Conservation (phyloP, 208 protist genomes). For the Trypanosoma melophagium region DNA sequence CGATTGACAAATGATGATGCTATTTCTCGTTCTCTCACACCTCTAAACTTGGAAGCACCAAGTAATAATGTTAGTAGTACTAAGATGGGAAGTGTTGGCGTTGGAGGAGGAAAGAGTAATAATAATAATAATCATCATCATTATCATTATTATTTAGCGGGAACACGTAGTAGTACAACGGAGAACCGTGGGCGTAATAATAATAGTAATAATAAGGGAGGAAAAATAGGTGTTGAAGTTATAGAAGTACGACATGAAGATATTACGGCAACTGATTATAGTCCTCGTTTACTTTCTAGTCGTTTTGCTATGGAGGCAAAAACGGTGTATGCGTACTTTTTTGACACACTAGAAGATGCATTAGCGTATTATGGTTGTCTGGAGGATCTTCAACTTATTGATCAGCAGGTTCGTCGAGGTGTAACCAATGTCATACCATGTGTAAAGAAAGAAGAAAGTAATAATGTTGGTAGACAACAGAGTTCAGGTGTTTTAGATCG, state of each 20-base stretch:
- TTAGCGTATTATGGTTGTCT: conserved; percentile 53
- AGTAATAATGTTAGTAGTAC: too few species aligned
- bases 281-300: conserved; percentile 49
- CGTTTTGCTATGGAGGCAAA: conserved; percentile 70
- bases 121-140: too few species aligned
- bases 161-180: too few species aligned
- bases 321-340: conserved; percentile 57
- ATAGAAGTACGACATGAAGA: conserved; percentile 64
- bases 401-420: conserved; percentile 36
- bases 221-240: conserved; percentile 70
- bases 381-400: conserved; percentile 38
- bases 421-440: conserved; percentile 35
- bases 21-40: too few species aligned
- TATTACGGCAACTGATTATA: conserved; percentile 74
- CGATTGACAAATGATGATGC: too few species aligned
- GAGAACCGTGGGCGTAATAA: too few species aligned
- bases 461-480: background rate
- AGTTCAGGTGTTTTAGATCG: background rate
- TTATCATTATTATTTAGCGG: too few species aligned
- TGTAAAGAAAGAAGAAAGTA: background rate
- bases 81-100: too few species aligned
- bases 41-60: too few species aligned
- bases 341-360: conserved; percentile 44
- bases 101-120: too few species aligned
- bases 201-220: too few species aligned